Evolutionary conservation across 1,284 basidiomycete genomes (phyloP).

Genomic region (Xanthoconium separans): DNA sequence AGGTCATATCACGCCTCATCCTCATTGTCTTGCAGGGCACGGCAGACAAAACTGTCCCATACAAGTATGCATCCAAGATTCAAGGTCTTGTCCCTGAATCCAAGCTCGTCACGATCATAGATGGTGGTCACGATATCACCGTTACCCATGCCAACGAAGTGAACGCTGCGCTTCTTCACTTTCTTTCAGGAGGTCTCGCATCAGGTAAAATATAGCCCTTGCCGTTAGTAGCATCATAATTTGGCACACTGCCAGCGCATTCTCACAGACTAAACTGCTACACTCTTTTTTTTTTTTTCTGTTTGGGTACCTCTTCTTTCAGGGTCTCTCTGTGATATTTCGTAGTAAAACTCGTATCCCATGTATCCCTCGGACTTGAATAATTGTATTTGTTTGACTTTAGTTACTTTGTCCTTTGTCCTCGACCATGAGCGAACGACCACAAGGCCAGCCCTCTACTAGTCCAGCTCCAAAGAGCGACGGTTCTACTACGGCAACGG

Average conservation of each 20-base stretch:
- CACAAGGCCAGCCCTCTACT: not conserved
- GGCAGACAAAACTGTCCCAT: slow-evolving; percentile 60
- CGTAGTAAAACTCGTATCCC: not conserved
- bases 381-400: no score
- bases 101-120: slow-evolving; percentile 55
- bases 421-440: slow-evolving; percentile 10
- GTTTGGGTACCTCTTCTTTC: slow-evolving; percentile 4
- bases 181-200: slow-evolving; percentile 31
- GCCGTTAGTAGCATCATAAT: slow-evolving; percentile 4
- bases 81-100: slow-evolving; percentile 51
- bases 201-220: not conserved
- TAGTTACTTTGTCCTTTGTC: not conserved
- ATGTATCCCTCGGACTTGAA: slow-evolving; percentile 8
- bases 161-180: slow-evolving; percentile 37
- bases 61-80: slow-evolving; percentile 57
- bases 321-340: not conserved
- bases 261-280: not conserved
- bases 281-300: slow-evolving; percentile 4
- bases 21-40: slow-evolving; percentile 51
- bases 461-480: not conserved
- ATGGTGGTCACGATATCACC: slow-evolving; percentile 64
- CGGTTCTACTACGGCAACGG: slow-evolving; percentile 16
- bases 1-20: not conserved
- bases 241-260: not conserved
- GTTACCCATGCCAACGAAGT: slow-evolving; percentile 53